A percentile compares a stretch with the other conserved stretches of the same genome.
These are phyloP conservation scores for Pseudoturritis turrita DNA, from an alignment of 345 rosid genomes.

Conservation along the genomic window DNA sequence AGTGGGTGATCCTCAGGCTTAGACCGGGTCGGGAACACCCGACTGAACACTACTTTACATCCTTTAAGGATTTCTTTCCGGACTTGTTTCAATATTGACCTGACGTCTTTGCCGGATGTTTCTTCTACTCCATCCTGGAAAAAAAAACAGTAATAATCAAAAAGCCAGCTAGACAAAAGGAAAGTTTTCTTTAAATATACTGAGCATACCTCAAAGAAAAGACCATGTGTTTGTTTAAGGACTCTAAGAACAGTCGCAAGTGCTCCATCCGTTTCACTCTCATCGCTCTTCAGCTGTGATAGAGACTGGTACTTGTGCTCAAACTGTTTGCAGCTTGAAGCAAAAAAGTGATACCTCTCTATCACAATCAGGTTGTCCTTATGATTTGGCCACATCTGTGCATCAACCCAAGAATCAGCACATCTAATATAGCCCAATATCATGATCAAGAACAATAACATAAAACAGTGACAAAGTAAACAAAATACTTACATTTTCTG, in stretches of 20 bases:
- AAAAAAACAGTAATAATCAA: not conserved
- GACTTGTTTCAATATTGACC: slow-evolving; percentile 54
- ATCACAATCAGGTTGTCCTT: slow-evolving; percentile 80
- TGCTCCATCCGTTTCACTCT: slow-evolving; percentile 68
- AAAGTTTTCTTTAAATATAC: not conserved
- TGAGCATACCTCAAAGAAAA: slow-evolving; percentile 57
- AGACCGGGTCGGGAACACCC: slow-evolving; percentile 61
- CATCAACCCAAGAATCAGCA: slow-evolving; percentile 17
- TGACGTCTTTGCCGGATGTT: slow-evolving; percentile 53
- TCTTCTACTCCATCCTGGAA: slow-evolving; percentile 31
- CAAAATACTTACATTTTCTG: slow-evolving; percentile 61
- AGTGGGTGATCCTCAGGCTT: slow-evolving; percentile 56
- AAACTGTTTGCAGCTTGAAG: slow-evolving; percentile 89
- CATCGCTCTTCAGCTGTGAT: slow-evolving; percentile 69
- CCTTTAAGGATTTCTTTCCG: slow-evolving; percentile 60
- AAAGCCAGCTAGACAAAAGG: not conserved
- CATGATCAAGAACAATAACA: not conserved
- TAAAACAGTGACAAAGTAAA: not conserved
- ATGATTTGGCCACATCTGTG: slow-evolving; percentile 76
- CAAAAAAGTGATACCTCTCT: slow-evolving; percentile 90
- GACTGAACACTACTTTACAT: slow-evolving; percentile 71
- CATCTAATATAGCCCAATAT: not conserved
- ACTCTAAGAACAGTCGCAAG: slow-evolving; percentile 69
- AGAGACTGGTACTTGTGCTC: slow-evolving; percentile 62
- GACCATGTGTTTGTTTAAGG: slow-evolving; percentile 49